Conservation (phyloP, 78 protist species). For the slime mould (Dictyostelium discoideum) region dicty_2.7 NC_007088.5:628001-628500, state of each 20-base stretch:
- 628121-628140: background rate
- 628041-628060: constrained; percentile 22
- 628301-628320: background rate
- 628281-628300: background rate
- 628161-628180: constrained; percentile 57
- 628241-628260: constrained; percentile 59
- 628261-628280: constrained; percentile 19
- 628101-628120: background rate
- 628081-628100: background rate
- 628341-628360: background rate
- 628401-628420: constrained; percentile 42
- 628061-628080: background rate
- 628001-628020: constrained; percentile 47
- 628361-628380: background rate
- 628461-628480: constrained; percentile 46
- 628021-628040: constrained; percentile 54
- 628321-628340: background rate
- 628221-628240: constrained; percentile 39
- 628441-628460: constrained; percentile 49
- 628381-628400: constrained; percentile 22
- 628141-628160: constrained; percentile 56
- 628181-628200: constrained; percentile 54
- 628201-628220: constrained; percentile 44
- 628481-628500: constrained; percentile 21
- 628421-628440: constrained; percentile 23